Percentiles rank a stretch among this genome's conserved stretches.
phyloP scores from a whole-genome alignment of 1,139 yeast genomes.

The Nakaseomyces nivariensis region DNA sequence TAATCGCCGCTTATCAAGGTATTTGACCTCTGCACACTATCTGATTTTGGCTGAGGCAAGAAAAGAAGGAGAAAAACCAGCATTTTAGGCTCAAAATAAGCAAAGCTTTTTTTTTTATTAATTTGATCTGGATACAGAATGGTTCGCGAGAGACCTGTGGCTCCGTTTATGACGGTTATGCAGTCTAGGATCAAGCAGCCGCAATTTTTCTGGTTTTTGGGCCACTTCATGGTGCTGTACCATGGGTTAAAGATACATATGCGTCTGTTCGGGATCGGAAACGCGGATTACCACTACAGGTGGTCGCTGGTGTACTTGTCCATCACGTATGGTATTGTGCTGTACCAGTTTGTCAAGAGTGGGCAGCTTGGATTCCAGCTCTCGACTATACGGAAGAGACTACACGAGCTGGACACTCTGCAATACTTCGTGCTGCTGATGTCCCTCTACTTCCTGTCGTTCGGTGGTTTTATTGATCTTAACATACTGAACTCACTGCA shows the following conservation, averaged over 20 bases:
- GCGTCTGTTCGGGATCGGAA: slow-evolving; percentile 7
- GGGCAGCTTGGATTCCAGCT: slow-evolving; percentile 17
- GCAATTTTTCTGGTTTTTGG: slow-evolving; percentile 29
- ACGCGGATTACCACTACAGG: slow-evolving; percentile 21
- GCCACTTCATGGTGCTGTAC: slow-evolving; percentile 24
- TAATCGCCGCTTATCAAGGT: too few species aligned
- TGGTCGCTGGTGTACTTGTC: slow-evolving; percentile 18
- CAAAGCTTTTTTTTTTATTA: too few species aligned
- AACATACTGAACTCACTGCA: slow-evolving; percentile 44
- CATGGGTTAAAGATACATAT: slow-evolving; percentile 23
- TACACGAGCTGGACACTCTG: slow-evolving; percentile 22
- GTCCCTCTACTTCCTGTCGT: slow-evolving; percentile 13
- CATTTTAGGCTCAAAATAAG: too few species aligned
- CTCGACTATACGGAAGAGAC: slow-evolving; percentile 11
- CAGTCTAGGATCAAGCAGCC: slow-evolving; percentile 25
- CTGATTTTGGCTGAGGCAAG: too few species aligned
- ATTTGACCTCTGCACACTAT: too few species aligned
- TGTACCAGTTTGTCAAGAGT: slow-evolving; percentile 26
- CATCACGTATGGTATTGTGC: slow-evolving; percentile 26
- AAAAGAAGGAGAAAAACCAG: too few species aligned
- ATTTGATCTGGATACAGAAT: background rate
- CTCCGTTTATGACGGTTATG: slow-evolving; percentile 17
- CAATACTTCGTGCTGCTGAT: slow-evolving; percentile 23
- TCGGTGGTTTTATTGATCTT: slow-evolving; percentile 20
- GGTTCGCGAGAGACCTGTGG: slow-evolving; percentile 10